A percentile compares a stretch with the other conserved stretches of the same genome.
Conservation (phyloP, 108 stramenopile species). For the Pseudonitzschia multiseries region DNA sequence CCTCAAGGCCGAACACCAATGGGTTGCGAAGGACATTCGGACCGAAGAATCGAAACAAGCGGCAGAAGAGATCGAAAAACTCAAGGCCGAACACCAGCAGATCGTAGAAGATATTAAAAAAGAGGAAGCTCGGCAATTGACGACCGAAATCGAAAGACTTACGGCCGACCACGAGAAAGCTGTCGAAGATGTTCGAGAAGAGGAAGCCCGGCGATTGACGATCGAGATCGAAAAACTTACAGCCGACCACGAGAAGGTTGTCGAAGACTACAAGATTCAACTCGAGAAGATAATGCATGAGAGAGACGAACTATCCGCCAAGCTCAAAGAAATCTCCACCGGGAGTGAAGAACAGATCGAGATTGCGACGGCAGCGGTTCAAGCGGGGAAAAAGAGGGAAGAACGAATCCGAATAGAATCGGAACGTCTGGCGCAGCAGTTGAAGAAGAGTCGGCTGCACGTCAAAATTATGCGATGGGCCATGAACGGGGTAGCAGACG, state of each 20-base stretch:
- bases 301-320: neutral
- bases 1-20: constrained; percentile 11
- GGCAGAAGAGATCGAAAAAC: neutral
- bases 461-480: constrained; percentile 1
- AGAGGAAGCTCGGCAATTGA: neutral
- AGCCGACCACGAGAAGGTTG: constrained; percentile 3
- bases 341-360: constrained; percentile 11
- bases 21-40: constrained; percentile 22
- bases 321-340: neutral
- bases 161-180: neutral
- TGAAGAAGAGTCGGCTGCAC: constrained; percentile 3
- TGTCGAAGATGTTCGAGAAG: constrained; percentile 7
- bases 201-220: neutral
- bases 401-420: neutral
- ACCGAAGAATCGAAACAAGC: neutral
- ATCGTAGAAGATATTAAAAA: constrained; percentile 19
- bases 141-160: neutral
- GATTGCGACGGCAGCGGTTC: constrained; percentile 23
- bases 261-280: constrained; percentile 8
- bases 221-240: neutral
- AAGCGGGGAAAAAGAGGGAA: constrained; percentile 16
- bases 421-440: neutral
- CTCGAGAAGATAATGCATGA: neutral
- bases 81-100: constrained; percentile 10
- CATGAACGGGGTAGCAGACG: neutral